phyloP scores from a whole-genome alignment of 2,329 filamentous ascomycete species.

The Fusarium mangiferae region DNA sequence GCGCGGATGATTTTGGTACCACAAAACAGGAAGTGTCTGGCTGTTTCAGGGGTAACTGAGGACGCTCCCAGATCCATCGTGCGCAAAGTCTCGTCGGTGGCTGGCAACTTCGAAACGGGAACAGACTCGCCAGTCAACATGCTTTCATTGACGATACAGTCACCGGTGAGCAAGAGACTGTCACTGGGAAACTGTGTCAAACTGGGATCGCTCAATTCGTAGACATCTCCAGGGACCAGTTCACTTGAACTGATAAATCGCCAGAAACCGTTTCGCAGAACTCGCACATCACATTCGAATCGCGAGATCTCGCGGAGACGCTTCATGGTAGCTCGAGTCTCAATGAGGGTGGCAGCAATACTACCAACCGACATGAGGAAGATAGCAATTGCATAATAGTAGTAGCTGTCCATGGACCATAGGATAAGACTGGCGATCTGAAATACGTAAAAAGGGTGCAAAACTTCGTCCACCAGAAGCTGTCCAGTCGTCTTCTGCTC shows the following conservation, averaged over 20 bases:
- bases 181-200: conserved; percentile 91
- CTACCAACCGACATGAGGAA: conserved; percentile 94
- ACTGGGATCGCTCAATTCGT: conserved; percentile 94
- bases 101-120: conserved; percentile 90
- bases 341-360: conserved; percentile 87
- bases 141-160: conserved; percentile 99
- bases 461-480: conserved; percentile 90
- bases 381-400: conserved; percentile 96
- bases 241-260: conserved; percentile 86
- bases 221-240: conserved; percentile 93
- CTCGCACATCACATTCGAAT: conserved; percentile 95
- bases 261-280: conserved; percentile 96
- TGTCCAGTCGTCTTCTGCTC: conserved; percentile 86
- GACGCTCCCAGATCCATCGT: conserved; percentile 82
- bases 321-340: conserved; percentile 92
- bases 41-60: conserved; percentile 83
- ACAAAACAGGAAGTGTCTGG: conserved; percentile 90
- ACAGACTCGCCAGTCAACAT: conserved; percentile 99
- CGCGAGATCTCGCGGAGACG: conserved; percentile 89
- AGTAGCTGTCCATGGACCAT: conserved; percentile 96
- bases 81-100: conserved; percentile 81
- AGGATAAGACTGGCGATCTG: conserved; percentile 93
- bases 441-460: conserved; percentile 98
- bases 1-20: conserved; percentile 96
- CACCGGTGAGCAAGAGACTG: conserved; percentile 88